These are phyloP conservation scores for Saturnispora halmiae DNA, from an alignment of 805 yeast genomes.

Conservation along the genomic window DNA sequence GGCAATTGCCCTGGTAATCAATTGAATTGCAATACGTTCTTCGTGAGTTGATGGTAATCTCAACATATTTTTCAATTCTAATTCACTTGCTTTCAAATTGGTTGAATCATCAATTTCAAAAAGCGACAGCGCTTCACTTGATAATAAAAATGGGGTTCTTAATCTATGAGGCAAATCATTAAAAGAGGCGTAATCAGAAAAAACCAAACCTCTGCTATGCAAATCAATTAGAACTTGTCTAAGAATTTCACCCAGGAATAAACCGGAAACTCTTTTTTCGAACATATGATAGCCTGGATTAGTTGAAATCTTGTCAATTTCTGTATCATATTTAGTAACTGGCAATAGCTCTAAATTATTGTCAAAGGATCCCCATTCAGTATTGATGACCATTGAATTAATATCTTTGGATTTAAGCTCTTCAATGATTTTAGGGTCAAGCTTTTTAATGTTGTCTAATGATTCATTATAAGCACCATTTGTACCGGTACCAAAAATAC, in stretches of 20 bases:
- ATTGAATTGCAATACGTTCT: constrained; percentile 69
- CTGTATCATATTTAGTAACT: constrained; percentile 63
- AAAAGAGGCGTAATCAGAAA: constrained; percentile 40
- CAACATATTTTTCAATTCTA: constrained; percentile 54
- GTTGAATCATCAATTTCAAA: constrained; percentile 80
- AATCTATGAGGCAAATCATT: constrained; percentile 51
- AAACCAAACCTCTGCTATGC: constrained; percentile 46
- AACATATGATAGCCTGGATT: constrained; percentile 86
- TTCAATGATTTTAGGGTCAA: constrained; percentile 39
- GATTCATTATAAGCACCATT: constrained; percentile 90
- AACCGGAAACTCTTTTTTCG: constrained; percentile 86
- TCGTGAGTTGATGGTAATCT: constrained; percentile 59
- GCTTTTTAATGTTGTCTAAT: constrained; percentile 62
- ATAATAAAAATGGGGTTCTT: constrained; percentile 67
- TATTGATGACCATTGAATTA: constrained; percentile 77
- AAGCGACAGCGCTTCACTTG: constrained; percentile 76
- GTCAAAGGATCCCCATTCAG: constrained; percentile 98
- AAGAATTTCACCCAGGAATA: constrained; percentile 86
- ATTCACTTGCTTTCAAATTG: constrained; percentile 59
- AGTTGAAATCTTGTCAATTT: constrained; percentile 62
- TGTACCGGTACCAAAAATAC: constrained; percentile 96
- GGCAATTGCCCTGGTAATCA: constrained; percentile 68
- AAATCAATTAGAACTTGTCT: constrained; percentile 67
- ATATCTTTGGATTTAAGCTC: constrained; percentile 36
- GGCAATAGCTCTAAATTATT: constrained; percentile 71